Percentiles rank a stretch among this genome's conserved stretches.
Conservation (phyloP, 768 basidiomycete genomes). For the Trametes elegans region DNA sequence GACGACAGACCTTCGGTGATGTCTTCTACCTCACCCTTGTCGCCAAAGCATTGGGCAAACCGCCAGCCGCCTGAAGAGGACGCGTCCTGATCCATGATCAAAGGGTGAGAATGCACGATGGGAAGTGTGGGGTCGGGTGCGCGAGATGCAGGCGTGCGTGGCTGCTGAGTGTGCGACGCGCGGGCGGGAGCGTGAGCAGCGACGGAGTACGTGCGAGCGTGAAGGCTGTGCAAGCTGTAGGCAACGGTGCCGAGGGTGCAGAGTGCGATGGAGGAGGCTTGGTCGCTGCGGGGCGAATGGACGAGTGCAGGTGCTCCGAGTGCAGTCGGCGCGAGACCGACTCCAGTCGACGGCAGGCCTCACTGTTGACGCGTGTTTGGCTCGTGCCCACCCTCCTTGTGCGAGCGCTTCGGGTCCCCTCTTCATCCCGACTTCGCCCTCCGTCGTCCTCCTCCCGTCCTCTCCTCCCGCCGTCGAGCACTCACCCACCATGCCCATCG, state of each 20-base stretch:
- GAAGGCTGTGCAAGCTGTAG: neutral
- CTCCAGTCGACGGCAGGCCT: constrained; percentile 4
- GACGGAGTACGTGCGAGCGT: constrained; percentile 3
- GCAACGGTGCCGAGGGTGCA: neutral
- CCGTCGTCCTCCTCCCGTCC: constrained; percentile 18
- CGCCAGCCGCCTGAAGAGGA: constrained; percentile 89
- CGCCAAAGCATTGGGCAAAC: constrained; percentile 99
- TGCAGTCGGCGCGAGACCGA: constrained; percentile 15
- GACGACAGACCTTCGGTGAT: constrained; percentile 87
- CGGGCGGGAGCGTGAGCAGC: constrained; percentile 31
- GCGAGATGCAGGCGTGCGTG: constrained; percentile 1
- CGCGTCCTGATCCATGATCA: constrained; percentile 80
- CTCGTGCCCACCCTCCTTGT: constrained; percentile 13
- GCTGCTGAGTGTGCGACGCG: constrained; percentile 18
- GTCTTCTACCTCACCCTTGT: constrained; percentile 99
- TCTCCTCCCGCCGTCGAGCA: constrained; percentile 20
- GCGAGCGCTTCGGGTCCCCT: constrained; percentile 8
- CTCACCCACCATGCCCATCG: constrained; percentile 64
- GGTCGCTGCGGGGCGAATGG: neutral
- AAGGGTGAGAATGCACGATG: constrained; percentile 24
- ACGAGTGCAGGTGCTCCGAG: constrained; percentile 9
- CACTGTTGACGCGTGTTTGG: constrained; percentile 26
- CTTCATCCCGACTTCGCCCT: constrained; percentile 24
- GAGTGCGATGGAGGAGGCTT: neutral
- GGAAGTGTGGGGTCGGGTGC: constrained; percentile 14